Evolutionary conservation across 352 stramenopile genomes (phyloP).

Genomic region (Phytophthora megakarya): DNA sequence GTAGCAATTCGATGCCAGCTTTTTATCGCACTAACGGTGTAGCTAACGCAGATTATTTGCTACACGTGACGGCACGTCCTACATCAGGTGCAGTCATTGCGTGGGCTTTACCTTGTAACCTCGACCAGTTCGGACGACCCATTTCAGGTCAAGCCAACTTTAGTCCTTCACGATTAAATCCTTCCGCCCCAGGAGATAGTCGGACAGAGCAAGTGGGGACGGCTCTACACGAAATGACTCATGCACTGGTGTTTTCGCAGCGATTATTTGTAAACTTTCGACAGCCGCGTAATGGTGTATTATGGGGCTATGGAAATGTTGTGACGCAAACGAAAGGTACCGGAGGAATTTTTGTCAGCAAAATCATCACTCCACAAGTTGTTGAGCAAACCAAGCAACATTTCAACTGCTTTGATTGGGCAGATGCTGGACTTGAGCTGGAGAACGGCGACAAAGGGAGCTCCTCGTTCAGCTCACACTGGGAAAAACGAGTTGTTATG

Average conservation of each 20-base stretch:
- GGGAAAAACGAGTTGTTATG: conserved; percentile 83
- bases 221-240: conserved; percentile 82
- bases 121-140: conserved; percentile 76
- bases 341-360: conserved; percentile 65
- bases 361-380: conserved; percentile 76
- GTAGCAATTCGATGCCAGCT: conserved; percentile 46
- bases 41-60: conserved; percentile 71
- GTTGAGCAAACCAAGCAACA: conserved; percentile 71
- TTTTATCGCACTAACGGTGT: conserved; percentile 58
- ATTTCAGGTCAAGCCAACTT: conserved; percentile 88
- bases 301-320: conserved; percentile 73
- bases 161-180: conserved; percentile 61
- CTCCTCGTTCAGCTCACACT: conserved; percentile 71
- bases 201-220: conserved; percentile 72
- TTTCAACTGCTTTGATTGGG: conserved; percentile 78
- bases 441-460: conserved; percentile 75
- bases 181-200: conserved; percentile 39
- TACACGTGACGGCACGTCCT: conserved; percentile 77
- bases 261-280: conserved; percentile 66
- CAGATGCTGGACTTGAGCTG: conserved; percentile 63
- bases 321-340: conserved; percentile 48
- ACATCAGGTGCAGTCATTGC: conserved; percentile 74
- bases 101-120: conserved; percentile 81
- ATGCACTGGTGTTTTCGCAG: conserved; percentile 79
- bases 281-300: conserved; percentile 56